Evolutionary conservation across 169 alveolate species (phyloP).

Genomic region (Eimeria nieschulzi): DNA sequence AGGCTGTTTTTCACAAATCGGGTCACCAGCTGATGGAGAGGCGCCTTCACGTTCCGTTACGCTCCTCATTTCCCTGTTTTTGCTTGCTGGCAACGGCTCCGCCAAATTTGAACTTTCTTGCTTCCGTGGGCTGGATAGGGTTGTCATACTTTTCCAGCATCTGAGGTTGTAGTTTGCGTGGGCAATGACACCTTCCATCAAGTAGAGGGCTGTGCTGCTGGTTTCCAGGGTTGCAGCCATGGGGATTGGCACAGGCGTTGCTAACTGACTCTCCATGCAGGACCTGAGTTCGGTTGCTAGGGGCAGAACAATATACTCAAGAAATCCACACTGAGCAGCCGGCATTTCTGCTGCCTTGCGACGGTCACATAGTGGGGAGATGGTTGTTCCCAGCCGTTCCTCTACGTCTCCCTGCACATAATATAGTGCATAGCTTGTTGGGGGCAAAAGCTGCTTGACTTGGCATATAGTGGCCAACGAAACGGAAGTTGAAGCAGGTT

Average conservation of each 20-base stretch:
- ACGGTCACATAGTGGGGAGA: slow-evolving; percentile 91
- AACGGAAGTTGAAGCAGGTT: too few relatives aligned
- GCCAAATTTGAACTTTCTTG: background rate
- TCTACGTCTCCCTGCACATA: slow-evolving; percentile 81
- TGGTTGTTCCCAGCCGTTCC: slow-evolving; percentile 82
- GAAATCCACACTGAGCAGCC: slow-evolving; percentile 86
- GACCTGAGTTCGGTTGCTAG: slow-evolving; percentile 77
- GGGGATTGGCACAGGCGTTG: background rate
- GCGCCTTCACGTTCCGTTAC: background rate
- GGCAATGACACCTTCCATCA: slow-evolving; percentile 34
- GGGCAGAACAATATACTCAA: slow-evolving; percentile 85
- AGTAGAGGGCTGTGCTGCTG: slow-evolving; percentile 30
- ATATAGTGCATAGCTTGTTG: slow-evolving; percentile 67
- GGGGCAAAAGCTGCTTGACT: too few relatives aligned
- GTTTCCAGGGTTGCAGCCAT: slow-evolving; percentile 9
- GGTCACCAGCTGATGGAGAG: background rate
- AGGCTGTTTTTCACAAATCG: background rate
- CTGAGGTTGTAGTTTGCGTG: slow-evolving; percentile 54
- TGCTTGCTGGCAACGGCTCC: background rate
- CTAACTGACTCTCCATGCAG: slow-evolving; percentile 35
- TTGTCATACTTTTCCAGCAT: slow-evolving; percentile 46
- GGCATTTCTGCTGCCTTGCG: slow-evolving; percentile 87
- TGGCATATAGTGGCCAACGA: too few relatives aligned
- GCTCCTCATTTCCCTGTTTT: background rate
- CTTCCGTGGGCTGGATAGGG: background rate